phyloP scores from a whole-genome alignment of 306 rosid genomes.

The Cucurbita argyrosperma region DNA sequence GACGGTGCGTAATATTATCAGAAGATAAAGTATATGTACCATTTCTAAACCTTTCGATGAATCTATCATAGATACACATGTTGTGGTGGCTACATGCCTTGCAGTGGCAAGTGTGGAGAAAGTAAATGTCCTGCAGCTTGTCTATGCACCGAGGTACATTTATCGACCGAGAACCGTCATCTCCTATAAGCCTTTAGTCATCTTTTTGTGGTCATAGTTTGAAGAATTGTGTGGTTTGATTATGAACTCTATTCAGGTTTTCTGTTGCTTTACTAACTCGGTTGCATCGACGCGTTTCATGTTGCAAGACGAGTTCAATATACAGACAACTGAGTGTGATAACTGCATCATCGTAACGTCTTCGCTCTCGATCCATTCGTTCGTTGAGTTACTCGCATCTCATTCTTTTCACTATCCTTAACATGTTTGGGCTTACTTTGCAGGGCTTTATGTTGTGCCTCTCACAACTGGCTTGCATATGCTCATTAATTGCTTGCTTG shows the following conservation, averaged over 20 bases:
- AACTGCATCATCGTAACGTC: slow-evolving; percentile 75
- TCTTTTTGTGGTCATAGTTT: not conserved
- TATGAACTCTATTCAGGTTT: slow-evolving; percentile 32
- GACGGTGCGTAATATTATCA: not conserved
- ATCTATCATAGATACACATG: slow-evolving; percentile 39
- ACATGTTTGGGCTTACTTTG: not conserved
- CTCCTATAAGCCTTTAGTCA: not conserved
- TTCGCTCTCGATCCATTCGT: not conserved
- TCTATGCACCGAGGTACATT: slow-evolving; percentile 40
- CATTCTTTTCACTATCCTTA: not conserved
- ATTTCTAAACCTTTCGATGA: not conserved
- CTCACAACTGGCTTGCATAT: slow-evolving; percentile 39
- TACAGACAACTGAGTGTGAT: slow-evolving; percentile 60
- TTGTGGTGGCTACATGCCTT: slow-evolving; percentile 77
- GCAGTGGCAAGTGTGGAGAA: slow-evolving; percentile 58
- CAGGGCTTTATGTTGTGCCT: slow-evolving; percentile 75
- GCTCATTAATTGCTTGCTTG: slow-evolving; percentile 38
- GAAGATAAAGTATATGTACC: not conserved
- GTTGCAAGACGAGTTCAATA: slow-evolving; percentile 74
- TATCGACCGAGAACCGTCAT: not conserved
- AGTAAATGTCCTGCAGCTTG: slow-evolving; percentile 40
- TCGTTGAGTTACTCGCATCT: not conserved
- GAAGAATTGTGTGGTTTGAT: not conserved
- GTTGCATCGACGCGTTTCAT: slow-evolving; percentile 74
- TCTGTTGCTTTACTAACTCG: slow-evolving; percentile 47